Evolutionary conservation across 2,329 filamentous ascomycete genomes (phyloP).

Genomic region (Beauveria medogensis): DNA sequence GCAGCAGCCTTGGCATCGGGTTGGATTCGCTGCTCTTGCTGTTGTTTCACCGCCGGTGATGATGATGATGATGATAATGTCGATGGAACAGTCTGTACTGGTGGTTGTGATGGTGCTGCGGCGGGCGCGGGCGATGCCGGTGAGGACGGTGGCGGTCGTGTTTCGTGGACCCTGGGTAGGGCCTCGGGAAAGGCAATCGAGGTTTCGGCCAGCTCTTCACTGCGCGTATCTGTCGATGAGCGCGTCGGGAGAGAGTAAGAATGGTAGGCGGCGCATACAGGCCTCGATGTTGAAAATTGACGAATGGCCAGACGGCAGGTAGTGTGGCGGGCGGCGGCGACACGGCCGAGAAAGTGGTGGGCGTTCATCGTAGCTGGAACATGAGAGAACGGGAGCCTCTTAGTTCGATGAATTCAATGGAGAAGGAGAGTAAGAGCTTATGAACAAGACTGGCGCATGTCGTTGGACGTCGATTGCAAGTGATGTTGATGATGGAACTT

Average conservation of each 20-base stretch:
- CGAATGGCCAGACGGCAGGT: slow-evolving; percentile 31
- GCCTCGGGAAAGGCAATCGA: slow-evolving; percentile 37
- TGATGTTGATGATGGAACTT: slow-evolving; percentile 3
- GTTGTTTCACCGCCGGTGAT: slow-evolving; percentile 1
- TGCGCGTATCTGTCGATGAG: slow-evolving; percentile 31
- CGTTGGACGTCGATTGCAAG: neutral
- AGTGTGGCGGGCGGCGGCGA: slow-evolving; percentile 31
- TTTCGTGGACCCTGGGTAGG: slow-evolving; percentile 45
- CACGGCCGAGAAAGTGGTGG: slow-evolving; percentile 31
- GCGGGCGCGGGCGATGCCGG: slow-evolving; percentile 13
- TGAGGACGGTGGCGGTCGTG: slow-evolving; percentile 32
- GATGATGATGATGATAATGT: slow-evolving; percentile 11
- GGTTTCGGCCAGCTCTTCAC: slow-evolving; percentile 36
- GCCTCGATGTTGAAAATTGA: slow-evolving; percentile 32
- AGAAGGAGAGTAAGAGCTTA: neutral
- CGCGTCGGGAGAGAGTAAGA: slow-evolving; percentile 42
- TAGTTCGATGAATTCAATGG: neutral
- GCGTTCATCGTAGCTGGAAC: slow-evolving; percentile 32
- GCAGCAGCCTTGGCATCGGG: slow-evolving; percentile 29
- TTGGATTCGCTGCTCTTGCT: neutral
- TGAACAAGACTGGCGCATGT: neutral
- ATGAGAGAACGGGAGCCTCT: slow-evolving; percentile 16
- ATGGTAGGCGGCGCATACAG: slow-evolving; percentile 36
- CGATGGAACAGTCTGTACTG: slow-evolving; percentile 7
- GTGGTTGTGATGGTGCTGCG: slow-evolving; percentile 13